Evolutionary conservation across 495 filamentous ascomycete genomes (phyloP), one percentile per base, ranked within the genome.

Genomic region (Penicillium egyptiacum): DNA sequence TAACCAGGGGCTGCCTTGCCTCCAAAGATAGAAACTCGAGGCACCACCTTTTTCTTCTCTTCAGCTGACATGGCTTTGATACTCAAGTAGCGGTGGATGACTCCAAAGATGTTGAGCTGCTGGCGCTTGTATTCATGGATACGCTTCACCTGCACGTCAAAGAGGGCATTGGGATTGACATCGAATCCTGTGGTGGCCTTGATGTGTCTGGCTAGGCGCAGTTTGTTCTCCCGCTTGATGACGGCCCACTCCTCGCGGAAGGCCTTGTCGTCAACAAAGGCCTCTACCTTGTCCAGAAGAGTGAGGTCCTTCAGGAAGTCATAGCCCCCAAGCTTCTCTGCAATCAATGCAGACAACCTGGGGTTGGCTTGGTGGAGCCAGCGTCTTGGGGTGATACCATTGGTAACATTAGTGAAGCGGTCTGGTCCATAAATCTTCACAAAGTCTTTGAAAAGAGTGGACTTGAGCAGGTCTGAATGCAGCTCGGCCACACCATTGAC

Each of bases 81-180:
- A 22, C 79, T 85, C 16, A 98, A 82, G 70, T 98, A 98, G 43
- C 94, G 87, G 70, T 96, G 88, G 64, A 98, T 98, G 57, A 96
- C 90, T 49, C 94, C 94, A 63, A 98, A 97, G 68, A 98, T 97
- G 77, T 98, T 98, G 66, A 98, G 85, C 70, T 98, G 94, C 75
- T 98, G 94, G 50, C 94, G 88, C 81, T 98, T 98, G 76, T 98
- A 98, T 77, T 98, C 94, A 75, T 98, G 94, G 69, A 98, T 98
- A 60, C 94, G 89, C 80, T 98, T 98, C 54, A 98, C 94, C 70
- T 98, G 94, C 10, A 98, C 88, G 66, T 98, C 94, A 63, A 98
- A 98, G 31, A 98, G 81, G 0, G 93, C 84, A 23, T 85, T 79
- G 1, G 94, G 95, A 70, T 95, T 92, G 65, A 98, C 91, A 16